Base-by-base conservation (phyloP, 805 yeast genomes). In the Barnettozyma siamensis region DNA sequence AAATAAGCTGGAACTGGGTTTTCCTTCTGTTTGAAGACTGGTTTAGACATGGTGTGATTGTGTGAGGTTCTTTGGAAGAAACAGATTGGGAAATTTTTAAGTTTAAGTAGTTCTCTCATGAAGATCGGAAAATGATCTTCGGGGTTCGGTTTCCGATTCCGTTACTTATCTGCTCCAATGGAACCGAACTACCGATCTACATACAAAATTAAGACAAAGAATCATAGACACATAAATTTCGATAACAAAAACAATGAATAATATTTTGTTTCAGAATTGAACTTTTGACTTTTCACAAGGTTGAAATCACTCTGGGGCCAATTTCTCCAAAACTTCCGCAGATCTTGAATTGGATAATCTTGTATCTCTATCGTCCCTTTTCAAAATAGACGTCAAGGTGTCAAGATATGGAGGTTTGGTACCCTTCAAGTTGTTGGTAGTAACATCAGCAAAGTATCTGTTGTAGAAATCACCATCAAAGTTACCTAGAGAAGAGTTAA, bases 401-500 rank as follows among this genome's bases (percentile, higher is more conserved):
- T 59, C 65, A 30, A 75, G 63, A 49, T 75, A 75, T 18, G 77
- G 78, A n/a, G 81, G 73, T 47, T 76, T 75, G 28, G 62, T 65
- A 17, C 60, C 57, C 45, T 68, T 70, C 10, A 60, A 60, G 54
- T 80, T 77, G 46, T 75, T 67, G 12, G 60, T 59, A 37, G 66
- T 57, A 15, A 80, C 76, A 43, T 78, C 78, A 55, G 75, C 76
- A 44, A 81, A 82, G 66, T 88, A 88, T 60, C 84, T 79, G 57
- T 80, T 79, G 66, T 88, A 88, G 42, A 86, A 80, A 60, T 88
- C 81, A 44, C 96, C 96, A 53, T 84, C 79, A 63, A 73, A 81
- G 43, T 70, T 72, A 35, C 96, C 97, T 43, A 88, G 73, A 5
- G 93, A 80, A 0, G 96, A 79, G 60, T 88, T 85, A 57, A 88